phyloP scores from a whole-genome alignment of 2,329 filamentous ascomycete genomes.

The Eurotiales sp. region DNA sequence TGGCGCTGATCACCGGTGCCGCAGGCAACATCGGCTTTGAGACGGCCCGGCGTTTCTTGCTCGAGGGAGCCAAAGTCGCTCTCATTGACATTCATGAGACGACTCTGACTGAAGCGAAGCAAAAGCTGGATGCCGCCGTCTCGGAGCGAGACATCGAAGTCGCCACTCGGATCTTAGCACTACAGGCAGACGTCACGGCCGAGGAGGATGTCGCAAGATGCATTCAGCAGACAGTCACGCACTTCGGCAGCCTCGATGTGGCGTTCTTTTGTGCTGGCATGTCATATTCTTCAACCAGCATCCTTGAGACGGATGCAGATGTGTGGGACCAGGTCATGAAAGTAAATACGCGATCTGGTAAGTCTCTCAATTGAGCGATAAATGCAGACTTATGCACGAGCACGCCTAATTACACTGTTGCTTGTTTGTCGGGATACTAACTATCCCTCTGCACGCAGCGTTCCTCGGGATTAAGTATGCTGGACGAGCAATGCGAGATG shows the following conservation, averaged over 20 bases:
- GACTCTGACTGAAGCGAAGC: slow-evolving; percentile 19
- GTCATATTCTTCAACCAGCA: slow-evolving; percentile 22
- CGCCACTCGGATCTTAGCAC: slow-evolving; percentile 25
- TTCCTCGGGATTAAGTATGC: slow-evolving; percentile 37
- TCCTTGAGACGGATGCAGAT: slow-evolving; percentile 35
- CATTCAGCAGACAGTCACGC: background rate
- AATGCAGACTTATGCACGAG: too few relatives aligned
- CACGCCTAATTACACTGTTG: too few relatives aligned
- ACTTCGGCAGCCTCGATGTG: slow-evolving; percentile 1
- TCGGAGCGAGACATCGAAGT: background rate
- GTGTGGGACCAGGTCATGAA: slow-evolving; percentile 35
- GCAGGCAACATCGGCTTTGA: slow-evolving; percentile 26
- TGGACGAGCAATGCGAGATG: slow-evolving; percentile 30
- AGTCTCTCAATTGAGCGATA: slow-evolving; percentile 13
- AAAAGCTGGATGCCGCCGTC: slow-evolving; percentile 12
- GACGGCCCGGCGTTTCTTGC: slow-evolving; percentile 31
- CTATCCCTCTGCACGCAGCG: slow-evolving; percentile 14
- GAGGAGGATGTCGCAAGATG: slow-evolving; percentile 24
- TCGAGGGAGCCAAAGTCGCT: slow-evolving; percentile 35
- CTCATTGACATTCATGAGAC: slow-evolving; percentile 30
- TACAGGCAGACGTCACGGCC: slow-evolving; percentile 33
- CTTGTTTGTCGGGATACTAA: too few relatives aligned
- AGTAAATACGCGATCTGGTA: slow-evolving; percentile 37
- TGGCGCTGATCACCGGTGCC: slow-evolving; percentile 14
- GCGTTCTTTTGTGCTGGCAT: slow-evolving; percentile 9